phyloP scores from a whole-genome alignment of 2,329 filamentous ascomycete species.

The Alternaria tenuissima region DNA sequence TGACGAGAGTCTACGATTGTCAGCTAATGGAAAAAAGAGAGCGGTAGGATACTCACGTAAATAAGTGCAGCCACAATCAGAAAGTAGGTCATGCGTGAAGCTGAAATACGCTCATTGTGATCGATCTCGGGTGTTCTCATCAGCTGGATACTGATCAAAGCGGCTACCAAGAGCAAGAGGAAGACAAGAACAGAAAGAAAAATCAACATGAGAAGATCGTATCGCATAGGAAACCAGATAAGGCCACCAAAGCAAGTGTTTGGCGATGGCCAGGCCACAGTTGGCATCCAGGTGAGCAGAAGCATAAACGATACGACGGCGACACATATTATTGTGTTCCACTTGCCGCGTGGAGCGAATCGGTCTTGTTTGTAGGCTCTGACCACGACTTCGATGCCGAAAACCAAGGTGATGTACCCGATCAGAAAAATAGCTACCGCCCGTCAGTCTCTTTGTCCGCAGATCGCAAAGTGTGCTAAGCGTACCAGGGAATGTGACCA shows the following conservation, averaged over 20 bases:
- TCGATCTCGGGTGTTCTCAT: constrained; percentile 64
- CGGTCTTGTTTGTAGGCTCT: constrained; percentile 64
- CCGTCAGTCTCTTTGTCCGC: constrained; percentile 24
- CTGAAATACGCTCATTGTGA: constrained; percentile 66
- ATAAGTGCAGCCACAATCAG: constrained; percentile 64
- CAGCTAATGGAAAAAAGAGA: constrained; percentile 1
- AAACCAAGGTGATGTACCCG: constrained; percentile 71
- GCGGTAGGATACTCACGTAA: constrained; percentile 57
- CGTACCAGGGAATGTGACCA: constrained; percentile 52
- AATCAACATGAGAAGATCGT: constrained; percentile 65
- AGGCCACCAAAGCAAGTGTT: constrained; percentile 72
- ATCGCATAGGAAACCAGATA: constrained; percentile 71
- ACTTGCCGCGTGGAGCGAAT: constrained; percentile 67
- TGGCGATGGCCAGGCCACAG: constrained; percentile 62
- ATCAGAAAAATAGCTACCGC: constrained; percentile 69
- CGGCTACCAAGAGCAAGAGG: constrained; percentile 60
- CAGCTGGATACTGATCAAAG: constrained; percentile 66
- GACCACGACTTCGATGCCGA: constrained; percentile 68
- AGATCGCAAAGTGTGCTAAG: constrained; percentile 1
- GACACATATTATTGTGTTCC: constrained; percentile 67
- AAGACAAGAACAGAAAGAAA: constrained; percentile 62
- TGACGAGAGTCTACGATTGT: constrained; percentile 59
- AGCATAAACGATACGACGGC: constrained; percentile 60
- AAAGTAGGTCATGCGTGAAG: constrained; percentile 76
- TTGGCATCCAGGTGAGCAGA: constrained; percentile 66